Base-by-base conservation (phyloP, 2,329 filamentous ascomycete species). In the Ascochyta pisi region DNA sequence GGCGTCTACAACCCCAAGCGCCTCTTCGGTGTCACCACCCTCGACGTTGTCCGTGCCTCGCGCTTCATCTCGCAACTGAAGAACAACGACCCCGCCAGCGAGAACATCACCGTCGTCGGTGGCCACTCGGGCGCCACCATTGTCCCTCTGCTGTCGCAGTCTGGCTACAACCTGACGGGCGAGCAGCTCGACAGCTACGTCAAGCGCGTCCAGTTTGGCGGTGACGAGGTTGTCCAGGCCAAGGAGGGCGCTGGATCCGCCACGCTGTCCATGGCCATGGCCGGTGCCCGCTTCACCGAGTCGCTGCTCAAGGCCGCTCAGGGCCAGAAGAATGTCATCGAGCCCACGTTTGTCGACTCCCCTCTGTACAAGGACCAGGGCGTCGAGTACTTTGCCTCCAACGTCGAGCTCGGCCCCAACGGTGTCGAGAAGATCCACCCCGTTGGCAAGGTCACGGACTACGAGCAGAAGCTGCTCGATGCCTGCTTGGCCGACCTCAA, bases 1-100 rank as follows among this genome's bases (percentile, higher is more conserved):
- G 92, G 92, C 69, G 94, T 98, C 83, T 99, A 97, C 89, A 94
- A 99, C 88, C 93, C 95, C 80, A 96, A 96, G 89, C 91, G 91
- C 76, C 91, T 99, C 72, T 99, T 99, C 83, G 95, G 95, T 85
- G 95, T 99, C 77, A 99, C 95, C 82, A 98, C 95, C 75, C 92
- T 99, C 75, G 95, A 99, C 75, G 93, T 98, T 65, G 95, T 99
- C 81, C 95, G 95, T 77, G 94, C 95, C 75, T 93, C 89, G 76
- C 92, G 93, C 83, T 99, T 99, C 88, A 95, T 98, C 82, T 92
- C 90, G 73, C 88, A 97, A 86, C 81, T 96, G 82, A 94, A 96
- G 88, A 82, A 79, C 76, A 92, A 89, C 80, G 89, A 98, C 85
- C 95, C 95, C 72, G 87, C 88, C 76, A 87, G 90, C 78, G 93